Conservation (phyloP, 2,329 filamentous ascomycete genomes). For the Pseudodiploospora longispora region DNA sequence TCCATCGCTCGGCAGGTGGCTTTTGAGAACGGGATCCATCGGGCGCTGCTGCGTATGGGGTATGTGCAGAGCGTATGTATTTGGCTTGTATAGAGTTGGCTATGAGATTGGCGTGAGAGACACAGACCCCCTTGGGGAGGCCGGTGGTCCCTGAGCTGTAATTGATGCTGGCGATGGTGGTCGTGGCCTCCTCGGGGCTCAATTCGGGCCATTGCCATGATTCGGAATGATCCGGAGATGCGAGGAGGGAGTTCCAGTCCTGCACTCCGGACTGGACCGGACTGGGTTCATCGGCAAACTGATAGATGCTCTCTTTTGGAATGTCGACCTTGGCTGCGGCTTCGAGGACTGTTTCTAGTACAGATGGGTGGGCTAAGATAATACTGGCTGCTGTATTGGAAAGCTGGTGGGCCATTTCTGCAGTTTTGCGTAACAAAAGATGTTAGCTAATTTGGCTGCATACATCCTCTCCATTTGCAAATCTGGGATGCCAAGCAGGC, state of each 20-base stretch:
- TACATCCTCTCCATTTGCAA: too few relatives aligned
- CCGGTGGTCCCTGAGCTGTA: slow-evolving; percentile 45
- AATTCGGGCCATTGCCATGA: slow-evolving; percentile 34
- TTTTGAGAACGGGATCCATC: slow-evolving; percentile 16
- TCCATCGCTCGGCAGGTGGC: slow-evolving; percentile 37
- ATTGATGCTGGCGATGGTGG: slow-evolving; percentile 36
- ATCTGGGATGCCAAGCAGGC: too few relatives aligned
- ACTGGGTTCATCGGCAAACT: slow-evolving; percentile 36
- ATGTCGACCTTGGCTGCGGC: slow-evolving; percentile 34
- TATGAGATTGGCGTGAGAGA: slow-evolving; percentile 41
- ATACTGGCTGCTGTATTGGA: slow-evolving; percentile 41
- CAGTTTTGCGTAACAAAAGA: background rate
- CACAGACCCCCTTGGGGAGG: slow-evolving; percentile 42
- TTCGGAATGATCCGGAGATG: slow-evolving; percentile 20
- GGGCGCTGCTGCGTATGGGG: slow-evolving; percentile 17
- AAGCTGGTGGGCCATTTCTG: slow-evolving; percentile 45
- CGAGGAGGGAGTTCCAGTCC: slow-evolving; percentile 35
- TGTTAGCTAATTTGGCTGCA: background rate
- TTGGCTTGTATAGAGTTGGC: slow-evolving; percentile 43
- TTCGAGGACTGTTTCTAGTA: slow-evolving; percentile 34
- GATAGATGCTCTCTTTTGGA: slow-evolving; percentile 34
- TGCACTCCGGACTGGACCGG: slow-evolving; percentile 22
- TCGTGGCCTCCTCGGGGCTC: slow-evolving; percentile 23
- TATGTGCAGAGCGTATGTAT: slow-evolving; percentile 33
- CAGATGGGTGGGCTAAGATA: slow-evolving; percentile 39